Percentiles rank a stretch among this genome's conserved stretches.
These are phyloP conservation scores for Suhomyces coccinellae DNA, from an alignment of 1,139 yeast species.

Conservation along the genomic window DNA sequence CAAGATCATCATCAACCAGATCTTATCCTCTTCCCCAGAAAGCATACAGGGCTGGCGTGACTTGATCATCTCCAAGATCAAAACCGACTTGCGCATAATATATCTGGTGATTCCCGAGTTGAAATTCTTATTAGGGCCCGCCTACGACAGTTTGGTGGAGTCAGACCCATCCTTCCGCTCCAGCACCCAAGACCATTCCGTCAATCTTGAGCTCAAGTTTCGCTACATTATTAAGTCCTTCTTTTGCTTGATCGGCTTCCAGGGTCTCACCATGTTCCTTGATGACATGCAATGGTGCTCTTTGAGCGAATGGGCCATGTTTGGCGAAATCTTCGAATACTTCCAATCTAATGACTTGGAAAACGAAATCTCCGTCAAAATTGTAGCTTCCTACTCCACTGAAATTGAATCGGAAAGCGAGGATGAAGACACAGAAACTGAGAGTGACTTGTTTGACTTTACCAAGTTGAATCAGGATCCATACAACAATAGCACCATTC, in stretches of 20 bases:
- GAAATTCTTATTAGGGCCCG: constrained; percentile 44
- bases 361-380: constrained; percentile 20
- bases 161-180: constrained; percentile 8
- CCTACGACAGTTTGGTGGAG: constrained; percentile 28
- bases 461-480: neutral
- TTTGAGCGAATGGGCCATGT: constrained; percentile 29
- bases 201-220: constrained; percentile 41
- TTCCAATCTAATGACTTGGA: constrained; percentile 23
- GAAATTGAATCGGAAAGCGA: neutral
- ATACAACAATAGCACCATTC: neutral
- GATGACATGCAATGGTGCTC: constrained; percentile 54
- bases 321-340: constrained; percentile 30
- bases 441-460: neutral
- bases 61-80: constrained; percentile 38
- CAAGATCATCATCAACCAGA: constrained; percentile 43
- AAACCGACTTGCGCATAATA: constrained; percentile 45
- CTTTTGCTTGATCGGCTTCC: constrained; percentile 42
- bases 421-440: neutral
- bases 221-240: constrained; percentile 46
- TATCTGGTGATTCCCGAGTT: constrained; percentile 50
- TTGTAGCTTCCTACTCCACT: constrained; percentile 18
- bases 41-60: constrained; percentile 47
- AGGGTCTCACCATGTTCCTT: constrained; percentile 47
- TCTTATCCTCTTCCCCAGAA: constrained; percentile 40
- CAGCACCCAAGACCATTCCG: constrained; percentile 25